Conservation (phyloP, 176 grass and related monocot species). For the Eleusine indica region DNA sequence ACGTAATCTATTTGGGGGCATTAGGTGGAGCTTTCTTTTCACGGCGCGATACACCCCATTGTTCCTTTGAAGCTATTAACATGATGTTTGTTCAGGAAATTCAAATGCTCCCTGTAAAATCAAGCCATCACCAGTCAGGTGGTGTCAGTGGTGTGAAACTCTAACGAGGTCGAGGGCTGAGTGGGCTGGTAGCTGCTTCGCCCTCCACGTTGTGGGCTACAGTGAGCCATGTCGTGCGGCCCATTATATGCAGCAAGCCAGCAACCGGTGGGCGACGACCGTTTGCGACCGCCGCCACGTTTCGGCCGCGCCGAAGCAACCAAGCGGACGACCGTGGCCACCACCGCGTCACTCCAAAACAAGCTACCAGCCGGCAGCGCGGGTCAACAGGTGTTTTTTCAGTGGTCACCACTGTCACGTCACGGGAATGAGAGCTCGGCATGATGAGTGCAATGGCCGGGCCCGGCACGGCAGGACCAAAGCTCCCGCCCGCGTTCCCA, state of each 20-base stretch:
- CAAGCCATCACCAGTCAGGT: too few species aligned
- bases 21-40: too few species aligned
- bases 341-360: not conserved
- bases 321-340: not conserved
- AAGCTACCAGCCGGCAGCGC: not conserved
- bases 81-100: too few species aligned
- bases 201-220: not conserved
- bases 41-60: too few species aligned
- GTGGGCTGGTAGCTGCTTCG: not conserved
- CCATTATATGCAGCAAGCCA: too few species aligned
- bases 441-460: not conserved
- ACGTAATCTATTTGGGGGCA: not conserved
- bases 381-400: conserved; percentile 14
- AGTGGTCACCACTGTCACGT: conserved; percentile 8
- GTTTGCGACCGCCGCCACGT: too few species aligned
- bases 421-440: not conserved
- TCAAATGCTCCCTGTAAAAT: too few species aligned
- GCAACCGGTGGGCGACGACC: too few species aligned
- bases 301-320: not conserved
- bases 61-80: too few species aligned
- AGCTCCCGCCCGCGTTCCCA: not conserved
- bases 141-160: too few species aligned
- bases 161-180: too few species aligned
- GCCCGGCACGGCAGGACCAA: not conserved
- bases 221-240: not conserved